Percentiles rank a stretch among this genome's conserved stretches.
phyloP scores from a whole-genome alignment of 768 basidiomycete species.

The Glaciozyma martinii region DNA sequence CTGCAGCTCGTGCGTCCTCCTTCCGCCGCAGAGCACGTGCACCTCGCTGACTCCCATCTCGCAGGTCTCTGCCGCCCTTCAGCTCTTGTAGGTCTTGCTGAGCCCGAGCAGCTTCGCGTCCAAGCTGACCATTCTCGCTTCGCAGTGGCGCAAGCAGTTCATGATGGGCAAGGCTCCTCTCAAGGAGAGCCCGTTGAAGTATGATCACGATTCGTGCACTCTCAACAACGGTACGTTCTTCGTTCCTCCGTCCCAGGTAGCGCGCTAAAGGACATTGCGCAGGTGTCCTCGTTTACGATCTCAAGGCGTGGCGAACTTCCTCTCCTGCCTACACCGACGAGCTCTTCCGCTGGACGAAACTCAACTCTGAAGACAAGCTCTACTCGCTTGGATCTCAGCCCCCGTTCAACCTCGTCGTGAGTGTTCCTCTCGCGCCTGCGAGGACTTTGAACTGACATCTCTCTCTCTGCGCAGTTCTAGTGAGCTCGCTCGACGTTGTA shows the following conservation, averaged over 20 bases:
- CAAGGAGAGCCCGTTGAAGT: neutral
- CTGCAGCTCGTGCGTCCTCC: neutral
- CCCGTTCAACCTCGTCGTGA: slow-evolving; percentile 2
- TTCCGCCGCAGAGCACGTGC: neutral
- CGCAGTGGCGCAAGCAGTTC: slow-evolving; percentile 5
- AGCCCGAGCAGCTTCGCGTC: neutral
- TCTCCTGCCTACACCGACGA: neutral
- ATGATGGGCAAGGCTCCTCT: neutral
- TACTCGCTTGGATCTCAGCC: neutral
- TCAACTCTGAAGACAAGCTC: slow-evolving; percentile 2
- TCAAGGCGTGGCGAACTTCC: neutral
- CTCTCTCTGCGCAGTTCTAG: neutral
- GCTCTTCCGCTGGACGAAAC: neutral
- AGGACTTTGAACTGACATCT: neutral
- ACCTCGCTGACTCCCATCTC: neutral
- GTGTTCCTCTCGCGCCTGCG: neutral
- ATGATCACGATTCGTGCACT: neutral
- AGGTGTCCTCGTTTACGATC: slow-evolving; percentile 4
- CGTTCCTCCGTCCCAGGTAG: too few relatives aligned
- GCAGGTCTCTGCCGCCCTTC: neutral
- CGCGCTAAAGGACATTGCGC: too few relatives aligned
- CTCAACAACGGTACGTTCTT: neutral
- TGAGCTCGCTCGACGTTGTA: neutral
- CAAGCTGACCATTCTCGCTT: neutral
- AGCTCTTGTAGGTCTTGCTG: neutral